Base-by-base conservation (phyloP, 768 basidiomycete genomes). In the Naematelia aurantialba region DNA sequence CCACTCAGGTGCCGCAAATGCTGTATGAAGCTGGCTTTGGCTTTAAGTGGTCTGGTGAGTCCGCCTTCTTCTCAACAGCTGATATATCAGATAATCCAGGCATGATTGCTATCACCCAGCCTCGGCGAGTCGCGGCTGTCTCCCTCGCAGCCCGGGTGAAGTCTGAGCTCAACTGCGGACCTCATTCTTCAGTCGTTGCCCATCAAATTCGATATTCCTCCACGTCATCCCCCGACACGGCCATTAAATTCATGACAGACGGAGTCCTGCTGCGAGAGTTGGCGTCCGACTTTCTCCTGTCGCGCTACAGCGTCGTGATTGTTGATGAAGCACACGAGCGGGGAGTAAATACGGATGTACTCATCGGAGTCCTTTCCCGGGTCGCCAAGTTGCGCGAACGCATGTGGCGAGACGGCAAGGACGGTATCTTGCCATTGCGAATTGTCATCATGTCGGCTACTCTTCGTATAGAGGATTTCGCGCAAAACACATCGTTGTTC, bases 231-330 rank as follows among this genome's bases (percentile, higher is more conserved):
- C 82, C 90, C 0, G 82, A 84, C 21, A 99, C 96, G 1, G 86
- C 86, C 5, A 92, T 99, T 81, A 97, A 98, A 76, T 99, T 98
- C 81, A 97, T 98, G 93, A 99, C 96, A 4, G 96, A 99, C 69
- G 96, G 96, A 79, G 91, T 99, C 25, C 80, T 99, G 30, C 80
- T 99, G 14, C 86, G 96, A 56, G 96, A 99, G 76, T 81, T 98
- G 21, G 87, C 91, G 0, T 84, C 84, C 12, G 93, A 99, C 73
- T 96, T 99, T 76, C 76, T 97, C n/a, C 81, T 99, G n/a, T 84
- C 80, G 45, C 89, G 87, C 76, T 99, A 99, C 75, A 91, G 89
- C 4, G 87, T 96, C 25, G 86, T 99, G 61, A 87, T 98, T 59
- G 89, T 99, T 57, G 96, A 99, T 63, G 96, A 99, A 76, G 96